Evolutionary conservation across 169 alveolate species (phyloP).

Genomic region (Toxoplasma gondii): DNA sequence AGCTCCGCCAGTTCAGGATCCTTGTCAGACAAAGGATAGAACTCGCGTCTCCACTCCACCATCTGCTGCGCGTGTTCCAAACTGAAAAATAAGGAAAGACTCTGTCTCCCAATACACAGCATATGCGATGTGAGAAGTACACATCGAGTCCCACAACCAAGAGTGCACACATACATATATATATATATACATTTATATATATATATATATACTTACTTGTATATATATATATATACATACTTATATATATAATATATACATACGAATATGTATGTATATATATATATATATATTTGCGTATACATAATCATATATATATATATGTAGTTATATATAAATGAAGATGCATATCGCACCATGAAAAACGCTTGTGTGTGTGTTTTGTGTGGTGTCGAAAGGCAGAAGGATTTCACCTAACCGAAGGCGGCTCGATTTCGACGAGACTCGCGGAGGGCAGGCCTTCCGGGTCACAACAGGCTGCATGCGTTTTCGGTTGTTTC

Average conservation of each 20-base stretch:
- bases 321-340: no score
- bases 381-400: no score
- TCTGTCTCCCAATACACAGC: background rate
- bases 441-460: no score
- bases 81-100: constrained; percentile 13
- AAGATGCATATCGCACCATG: no score
- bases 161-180: background rate
- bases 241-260: background rate
- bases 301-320: background rate
- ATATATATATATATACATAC: no score
- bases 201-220: no score
- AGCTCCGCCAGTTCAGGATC: constrained; percentile 66
- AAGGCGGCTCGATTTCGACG: no score
- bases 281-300: background rate
- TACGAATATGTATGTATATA: background rate
- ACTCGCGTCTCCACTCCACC: constrained; percentile 74
- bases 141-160: background rate
- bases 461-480: no score
- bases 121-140: background rate
- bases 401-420: no score
- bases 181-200: background rate
- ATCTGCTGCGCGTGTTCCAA: constrained; percentile 68
- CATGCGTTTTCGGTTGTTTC: no score
- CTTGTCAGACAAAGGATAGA: constrained; percentile 71
- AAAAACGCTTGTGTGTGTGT: no score